Evolutionary conservation across 441 rosid species (phyloP), one percentile per base, ranked within the genome.

Genomic region (Syzygium syzygioides): DNA sequence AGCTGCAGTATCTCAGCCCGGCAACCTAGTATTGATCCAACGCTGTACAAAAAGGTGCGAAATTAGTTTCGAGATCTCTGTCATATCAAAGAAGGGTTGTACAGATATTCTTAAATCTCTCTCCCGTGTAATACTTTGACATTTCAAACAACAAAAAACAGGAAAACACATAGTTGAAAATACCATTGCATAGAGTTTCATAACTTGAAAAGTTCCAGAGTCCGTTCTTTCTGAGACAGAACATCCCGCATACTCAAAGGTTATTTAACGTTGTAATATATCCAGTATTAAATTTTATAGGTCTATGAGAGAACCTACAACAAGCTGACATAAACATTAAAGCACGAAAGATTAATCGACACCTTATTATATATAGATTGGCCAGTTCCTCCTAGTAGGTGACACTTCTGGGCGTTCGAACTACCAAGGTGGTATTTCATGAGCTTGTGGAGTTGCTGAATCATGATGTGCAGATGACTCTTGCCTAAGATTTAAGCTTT

Each of bases 1-100:
- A 98, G 97, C 88, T 93, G 99, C 90, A 98, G 89, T 68, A 97
- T 97, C 95, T 98, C 99, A 85, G 98, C 95, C 86, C 98, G 93
- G 95, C 99, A 97, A 45, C 95, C 94, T 85, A 98, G 91, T 83
- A 98, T 95, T 62, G 99, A 95, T 90, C 97, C 99, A 89, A 97
- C 76, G 93, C 99, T 98, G 97, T 92, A 91, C 83, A 84, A 54
- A 57, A 52, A 34, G 76, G 28, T n/a, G 45, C 17, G 7, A 83
- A 55, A 14, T 45, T 14, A 45, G 48, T 59, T 59, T 13, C 5
- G 32, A 37, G 52, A 88, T 66, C 25, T 34, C 52, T 8, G 18
- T 68, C 86, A 85, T 86, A 48, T 45, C 57, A 41, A 71, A 59
- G 18, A 50, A 57, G 50, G 48, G 14, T 34, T 34, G 26, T 68